Conservation (phyloP, 345 rosid genomes). For the Viola odorata region DNA sequence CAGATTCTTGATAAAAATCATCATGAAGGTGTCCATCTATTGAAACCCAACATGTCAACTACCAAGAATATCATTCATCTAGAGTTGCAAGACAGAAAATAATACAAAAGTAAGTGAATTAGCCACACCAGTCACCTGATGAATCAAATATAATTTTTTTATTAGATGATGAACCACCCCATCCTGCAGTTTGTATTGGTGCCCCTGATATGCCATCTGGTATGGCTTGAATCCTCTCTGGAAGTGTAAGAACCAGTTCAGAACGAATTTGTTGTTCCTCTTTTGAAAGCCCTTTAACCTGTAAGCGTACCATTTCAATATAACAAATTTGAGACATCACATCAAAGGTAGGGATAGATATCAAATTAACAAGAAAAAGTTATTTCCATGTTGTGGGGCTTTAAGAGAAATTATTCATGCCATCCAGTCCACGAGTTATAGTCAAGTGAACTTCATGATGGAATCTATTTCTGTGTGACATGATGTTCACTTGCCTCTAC, state of each 20-base stretch:
- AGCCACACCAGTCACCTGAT: conserved; percentile 36
- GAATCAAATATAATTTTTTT: conserved; percentile 63
- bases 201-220: conserved; percentile 48
- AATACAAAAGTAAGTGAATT: neutral
- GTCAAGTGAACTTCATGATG: no score
- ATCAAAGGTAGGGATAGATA: neutral
- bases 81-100: neutral
- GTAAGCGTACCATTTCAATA: conserved; percentile 11
- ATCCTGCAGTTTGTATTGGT: conserved; percentile 42
- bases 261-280: conserved; percentile 51
- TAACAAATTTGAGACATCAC: neutral
- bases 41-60: conserved; percentile 7
- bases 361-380: neutral
- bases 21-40: conserved; percentile 47
- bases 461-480: no score
- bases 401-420: no score
- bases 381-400: neutral
- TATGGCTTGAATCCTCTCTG: conserved; percentile 62
- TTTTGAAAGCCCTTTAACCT: conserved; percentile 74
- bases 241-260: conserved; percentile 54
- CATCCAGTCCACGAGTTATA: no score
- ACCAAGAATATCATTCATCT: neutral
- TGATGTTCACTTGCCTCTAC: no score
- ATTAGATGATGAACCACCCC: conserved; percentile 53
- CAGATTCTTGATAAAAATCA: conserved; percentile 50